Evolutionary conservation across 2,329 filamentous ascomycete species (phyloP), one percentile per base, ranked within the genome.

Genomic region (Calonectria fujianensis): DNA sequence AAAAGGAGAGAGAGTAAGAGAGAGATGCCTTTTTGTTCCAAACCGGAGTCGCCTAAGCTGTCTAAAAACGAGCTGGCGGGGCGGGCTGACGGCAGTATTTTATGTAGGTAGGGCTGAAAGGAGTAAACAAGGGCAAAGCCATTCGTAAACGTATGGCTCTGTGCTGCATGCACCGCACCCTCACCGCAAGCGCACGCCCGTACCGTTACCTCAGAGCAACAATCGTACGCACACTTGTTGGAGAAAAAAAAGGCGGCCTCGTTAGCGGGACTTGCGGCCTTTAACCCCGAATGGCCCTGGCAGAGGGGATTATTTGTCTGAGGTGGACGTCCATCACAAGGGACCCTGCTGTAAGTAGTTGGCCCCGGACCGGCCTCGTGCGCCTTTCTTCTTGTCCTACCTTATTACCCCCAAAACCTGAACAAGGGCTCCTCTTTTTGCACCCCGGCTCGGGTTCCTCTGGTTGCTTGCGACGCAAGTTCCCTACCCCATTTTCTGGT

Each of bases 81-180:
- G 67, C 66, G 66, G 69, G 52, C 54, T 70, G 74, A 48, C 67
- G 35, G 29, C 63, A 63, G 35, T 63, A 69, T 65, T n/a, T 45
- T 74, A 75, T 71, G 69, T 80, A 70, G 73, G 74, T 80, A 81
- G 75, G 78, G 76, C 77, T 81, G 80, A 81, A 70, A 45, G 35
- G 61, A 73, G 64, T 20, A 70, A 66, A 74, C 67, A 24, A 78
- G 63, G 74, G 68, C 27, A 75, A 37, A 32, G 37, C 32, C 39
- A 51, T 61, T 59, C 48, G 54, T 65, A 48, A 35, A 18, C 57
- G 57, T 48, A 61, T 54, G 50, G 48, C 35, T 70, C 54, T 52
- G n/a, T 70, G 52, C 74, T 69, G 71, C 64, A 73, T 50, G 41
- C 52, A 54, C 74, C 65, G 71, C 64, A 73, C 54, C 66, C 41